Conservation (phyloP, 352 stramenopile genomes). For the Pythium insidiosum region DNA sequence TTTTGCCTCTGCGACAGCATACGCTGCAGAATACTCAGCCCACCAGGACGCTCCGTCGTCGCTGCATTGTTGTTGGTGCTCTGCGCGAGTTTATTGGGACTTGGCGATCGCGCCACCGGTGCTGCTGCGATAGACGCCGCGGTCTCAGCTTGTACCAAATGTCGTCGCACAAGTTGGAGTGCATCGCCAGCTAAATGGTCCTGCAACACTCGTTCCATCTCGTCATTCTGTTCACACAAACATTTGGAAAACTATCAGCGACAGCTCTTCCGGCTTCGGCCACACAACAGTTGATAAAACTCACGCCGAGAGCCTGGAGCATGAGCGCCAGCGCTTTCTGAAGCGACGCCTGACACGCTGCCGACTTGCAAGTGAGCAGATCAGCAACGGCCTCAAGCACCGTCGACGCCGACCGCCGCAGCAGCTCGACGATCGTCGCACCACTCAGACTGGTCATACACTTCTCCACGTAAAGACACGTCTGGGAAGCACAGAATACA, state of each 20-base stretch:
- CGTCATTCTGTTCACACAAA: conserved; percentile 6
- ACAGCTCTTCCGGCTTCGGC: neutral
- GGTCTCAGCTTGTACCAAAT: conserved; percentile 7
- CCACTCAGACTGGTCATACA: conserved; percentile 34
- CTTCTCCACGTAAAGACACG: conserved; percentile 51
- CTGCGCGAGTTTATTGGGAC: conserved; percentile 7
- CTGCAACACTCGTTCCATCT: conserved; percentile 4
- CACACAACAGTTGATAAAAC: neutral
- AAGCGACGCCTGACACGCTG: conserved; percentile 29
- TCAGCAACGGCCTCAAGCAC: conserved; percentile 20
- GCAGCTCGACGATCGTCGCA: conserved; percentile 18
- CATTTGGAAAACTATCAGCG: neutral
- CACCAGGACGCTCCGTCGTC: neutral
- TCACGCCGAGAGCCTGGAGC: conserved; percentile 28
- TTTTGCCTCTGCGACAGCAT: conserved; percentile 52
- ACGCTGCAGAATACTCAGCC: conserved; percentile 44
- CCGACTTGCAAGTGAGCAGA: conserved; percentile 32
- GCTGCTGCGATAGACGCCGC: neutral
- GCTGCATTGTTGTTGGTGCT: neutral
- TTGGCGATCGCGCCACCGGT: conserved; percentile 8
- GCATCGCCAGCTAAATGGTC: conserved; percentile 7
- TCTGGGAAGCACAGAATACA: conserved; percentile 11
- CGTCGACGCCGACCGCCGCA: conserved; percentile 7
- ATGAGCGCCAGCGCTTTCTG: conserved; percentile 35
- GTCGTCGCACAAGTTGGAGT: conserved; percentile 6